These are phyloP conservation scores for Arctostaphylos glauca DNA, from an alignment of 148 eudicot species.

Conservation along the genomic window DNA sequence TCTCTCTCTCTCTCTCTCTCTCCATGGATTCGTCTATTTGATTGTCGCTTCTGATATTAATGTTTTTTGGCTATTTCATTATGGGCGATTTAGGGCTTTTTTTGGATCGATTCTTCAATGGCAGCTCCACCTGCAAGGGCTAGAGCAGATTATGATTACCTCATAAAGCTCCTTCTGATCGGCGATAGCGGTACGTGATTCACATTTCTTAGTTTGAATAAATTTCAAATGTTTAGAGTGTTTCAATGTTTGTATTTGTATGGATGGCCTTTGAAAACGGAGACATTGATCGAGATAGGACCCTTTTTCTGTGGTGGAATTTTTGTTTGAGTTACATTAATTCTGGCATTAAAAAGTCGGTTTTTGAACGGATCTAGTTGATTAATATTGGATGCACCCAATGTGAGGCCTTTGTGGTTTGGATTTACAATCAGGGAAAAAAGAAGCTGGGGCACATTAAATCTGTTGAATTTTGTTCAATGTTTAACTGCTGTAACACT, in stretches of 20 bases:
- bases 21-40: background rate
- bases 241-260: background rate
- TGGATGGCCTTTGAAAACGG: conserved; percentile 12
- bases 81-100: conserved; percentile 22
- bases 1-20: background rate
- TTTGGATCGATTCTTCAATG: conserved; percentile 41
- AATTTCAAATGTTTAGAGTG: background rate
- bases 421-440: background rate
- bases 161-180: conserved; percentile 77
- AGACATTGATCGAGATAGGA: background rate
- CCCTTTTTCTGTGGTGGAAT: background rate
- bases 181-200: conserved; percentile 71
- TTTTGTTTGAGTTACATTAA: background rate
- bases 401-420: background rate
- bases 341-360: background rate
- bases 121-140: conserved; percentile 97
- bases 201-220: background rate
- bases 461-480: background rate
- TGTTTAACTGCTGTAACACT: background rate
- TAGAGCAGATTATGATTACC: conserved; percentile 89
- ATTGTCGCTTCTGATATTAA: conserved; percentile 11
- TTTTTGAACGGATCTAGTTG: conserved; percentile 11
- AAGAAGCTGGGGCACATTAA: background rate
- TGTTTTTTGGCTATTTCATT: background rate
- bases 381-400: background rate